phyloP scores from a whole-genome alignment of 768 basidiomycete species.

The Lentinula guzmanii region DNA sequence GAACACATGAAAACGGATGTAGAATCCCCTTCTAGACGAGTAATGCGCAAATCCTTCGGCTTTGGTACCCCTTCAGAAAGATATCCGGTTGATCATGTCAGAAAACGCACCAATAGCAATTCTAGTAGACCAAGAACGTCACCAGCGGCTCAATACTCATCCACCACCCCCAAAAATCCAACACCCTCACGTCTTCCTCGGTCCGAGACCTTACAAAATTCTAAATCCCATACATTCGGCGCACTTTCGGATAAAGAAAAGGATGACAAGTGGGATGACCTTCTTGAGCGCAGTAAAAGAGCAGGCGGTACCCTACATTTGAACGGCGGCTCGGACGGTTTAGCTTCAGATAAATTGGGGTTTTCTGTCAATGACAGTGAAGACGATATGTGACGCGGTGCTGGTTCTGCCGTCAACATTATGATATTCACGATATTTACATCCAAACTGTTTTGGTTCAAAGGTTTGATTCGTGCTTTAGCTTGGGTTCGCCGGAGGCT shows the following conservation, averaged over 20 bases:
- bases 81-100: background rate
- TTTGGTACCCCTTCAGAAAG: background rate
- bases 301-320: conserved; percentile 75
- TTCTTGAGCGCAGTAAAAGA: conserved; percentile 56
- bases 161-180: background rate
- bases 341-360: conserved; percentile 6
- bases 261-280: conserved; percentile 61
- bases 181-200: background rate
- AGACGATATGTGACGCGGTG: background rate
- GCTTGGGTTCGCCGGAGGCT: background rate
- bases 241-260: conserved; percentile 64
- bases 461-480: background rate
- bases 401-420: background rate
- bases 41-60: background rate
- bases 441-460: background rate
- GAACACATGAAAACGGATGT: background rate
- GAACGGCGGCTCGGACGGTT: conserved; percentile 19
- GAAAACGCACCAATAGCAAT: background rate
- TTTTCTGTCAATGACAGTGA: conserved; percentile 3
- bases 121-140: background rate
- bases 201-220: background rate
- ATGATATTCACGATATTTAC: background rate
- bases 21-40: background rate
- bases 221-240: background rate
- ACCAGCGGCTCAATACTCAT: background rate